phyloP scores from a whole-genome alignment of 2,329 filamentous ascomycete species.

The Microdochium nivale region DNA sequence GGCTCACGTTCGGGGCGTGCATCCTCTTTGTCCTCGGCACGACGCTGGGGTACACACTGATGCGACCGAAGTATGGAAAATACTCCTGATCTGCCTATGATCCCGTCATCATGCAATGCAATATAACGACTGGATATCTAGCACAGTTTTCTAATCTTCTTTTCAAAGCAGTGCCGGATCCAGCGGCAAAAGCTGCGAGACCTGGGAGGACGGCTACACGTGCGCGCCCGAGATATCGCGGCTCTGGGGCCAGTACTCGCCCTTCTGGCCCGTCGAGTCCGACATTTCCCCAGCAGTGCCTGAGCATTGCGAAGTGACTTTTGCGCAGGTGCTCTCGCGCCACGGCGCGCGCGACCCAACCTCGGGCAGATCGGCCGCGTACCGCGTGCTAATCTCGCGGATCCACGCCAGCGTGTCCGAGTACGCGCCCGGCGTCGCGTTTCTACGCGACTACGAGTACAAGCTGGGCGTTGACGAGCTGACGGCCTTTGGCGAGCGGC shows the following conservation, averaged over 20 bases:
- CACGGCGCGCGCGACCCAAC: constrained; percentile 84
- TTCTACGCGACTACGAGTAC: constrained; percentile 66
- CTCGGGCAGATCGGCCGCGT: constrained; percentile 51
- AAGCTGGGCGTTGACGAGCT: constrained; percentile 60
- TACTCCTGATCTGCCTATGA: neutral
- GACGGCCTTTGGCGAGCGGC: constrained; percentile 56
- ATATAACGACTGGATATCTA: neutral
- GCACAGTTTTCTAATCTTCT: constrained; percentile 6
- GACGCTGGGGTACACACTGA: constrained; percentile 8
- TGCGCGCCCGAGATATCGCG: constrained; percentile 55
- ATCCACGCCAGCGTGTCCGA: constrained; percentile 50
- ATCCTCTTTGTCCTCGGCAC: constrained; percentile 5
- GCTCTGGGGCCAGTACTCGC: constrained; percentile 81
- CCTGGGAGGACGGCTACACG: constrained; percentile 47
- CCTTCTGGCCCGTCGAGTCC: constrained; percentile 70
- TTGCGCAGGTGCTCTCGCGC: constrained; percentile 73
- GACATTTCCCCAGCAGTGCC: constrained; percentile 54
- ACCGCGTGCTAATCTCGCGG: constrained; percentile 53
- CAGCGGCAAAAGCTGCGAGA: constrained; percentile 37
- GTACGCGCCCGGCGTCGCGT: constrained; percentile 58
- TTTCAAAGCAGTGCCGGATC: constrained; percentile 1
- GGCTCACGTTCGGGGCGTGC: constrained; percentile 8
- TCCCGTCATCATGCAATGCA: neutral
- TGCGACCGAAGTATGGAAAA: constrained; percentile 16
- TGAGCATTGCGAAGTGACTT: constrained; percentile 62